A percentile compares a stretch with the other conserved stretches of the same genome.
Evolutionary conservation across 2,329 filamentous ascomycete species (phyloP).

Genomic region (Fusarium fujikuroi): DNA sequence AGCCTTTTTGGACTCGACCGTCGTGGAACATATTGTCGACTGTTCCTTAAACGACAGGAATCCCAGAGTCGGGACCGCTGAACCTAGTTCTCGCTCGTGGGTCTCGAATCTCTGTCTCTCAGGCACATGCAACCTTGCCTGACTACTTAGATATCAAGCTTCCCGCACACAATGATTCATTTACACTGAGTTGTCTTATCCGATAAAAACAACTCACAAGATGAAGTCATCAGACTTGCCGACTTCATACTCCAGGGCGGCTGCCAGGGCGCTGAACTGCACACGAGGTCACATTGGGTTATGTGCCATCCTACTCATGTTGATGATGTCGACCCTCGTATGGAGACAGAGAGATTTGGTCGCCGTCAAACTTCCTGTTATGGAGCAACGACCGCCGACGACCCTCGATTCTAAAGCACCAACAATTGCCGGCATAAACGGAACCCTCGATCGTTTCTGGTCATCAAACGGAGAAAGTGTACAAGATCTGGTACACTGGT

Average conservation of each 20-base stretch:
- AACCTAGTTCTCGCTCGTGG: not conserved
- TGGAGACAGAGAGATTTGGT: slow-evolving; percentile 33
- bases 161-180: not conserved
- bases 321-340: slow-evolving; percentile 30
- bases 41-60: not conserved
- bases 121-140: not conserved
- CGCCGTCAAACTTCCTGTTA: slow-evolving; percentile 9
- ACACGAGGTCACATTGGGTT: slow-evolving; percentile 28
- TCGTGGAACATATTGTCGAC: not conserved
- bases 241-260: not conserved
- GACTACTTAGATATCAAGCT: slow-evolving; percentile 21
- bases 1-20: not conserved
- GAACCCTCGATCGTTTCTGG: slow-evolving; percentile 37
- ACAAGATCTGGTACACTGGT: slow-evolving; percentile 31
- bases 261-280: slow-evolving; percentile 12
- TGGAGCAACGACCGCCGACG: slow-evolving; percentile 15
- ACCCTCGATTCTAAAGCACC: not conserved
- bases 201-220: not conserved
- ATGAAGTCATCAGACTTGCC: slow-evolving; percentile 26
- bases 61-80: not conserved
- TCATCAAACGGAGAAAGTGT: slow-evolving; percentile 33
- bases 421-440: not conserved
- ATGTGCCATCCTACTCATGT: slow-evolving; percentile 30
- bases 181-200: not conserved
- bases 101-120: not conserved